phyloP scores from a whole-genome alignment of 179 eudicot species.

The Vitellaria paradoxa region DNA sequence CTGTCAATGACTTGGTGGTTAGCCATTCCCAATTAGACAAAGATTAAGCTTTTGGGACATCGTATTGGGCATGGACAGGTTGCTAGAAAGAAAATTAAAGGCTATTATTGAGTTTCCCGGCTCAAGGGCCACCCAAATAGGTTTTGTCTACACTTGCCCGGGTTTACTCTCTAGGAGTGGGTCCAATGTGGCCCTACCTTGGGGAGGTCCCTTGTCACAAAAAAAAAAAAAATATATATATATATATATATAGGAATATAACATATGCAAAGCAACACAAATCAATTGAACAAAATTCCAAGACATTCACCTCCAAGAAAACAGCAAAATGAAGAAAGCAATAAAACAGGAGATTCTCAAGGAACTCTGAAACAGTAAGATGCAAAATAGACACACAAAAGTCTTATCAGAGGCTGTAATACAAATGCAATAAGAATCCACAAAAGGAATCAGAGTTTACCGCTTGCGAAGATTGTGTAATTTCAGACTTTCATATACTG shows the following conservation, averaged over 20 bases:
- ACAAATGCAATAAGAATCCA: background rate
- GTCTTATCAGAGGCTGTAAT: background rate
- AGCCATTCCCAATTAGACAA: too few species aligned
- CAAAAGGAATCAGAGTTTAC: constrained; percentile 32
- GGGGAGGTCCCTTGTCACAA: too few species aligned
- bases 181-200: too few species aligned
- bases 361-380: background rate
- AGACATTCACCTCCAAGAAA: background rate
- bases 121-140: too few species aligned
- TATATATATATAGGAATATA: background rate
- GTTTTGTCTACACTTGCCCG: too few species aligned
- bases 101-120: too few species aligned
- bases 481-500: constrained; percentile 91
- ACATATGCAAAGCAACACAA: background rate
- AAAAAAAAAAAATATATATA: too few species aligned
- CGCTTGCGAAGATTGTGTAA: constrained; percentile 78
- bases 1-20: too few species aligned
- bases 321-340: constrained; percentile 1
- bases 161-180: too few species aligned
- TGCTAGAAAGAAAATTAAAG: too few species aligned
- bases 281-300: background rate
- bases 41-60: too few species aligned
- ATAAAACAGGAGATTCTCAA: background rate
- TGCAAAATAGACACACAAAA: background rate
- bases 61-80: too few species aligned